Conservation (phyloP, 129 eudicot species). For the Sambucus nigra region DNA sequence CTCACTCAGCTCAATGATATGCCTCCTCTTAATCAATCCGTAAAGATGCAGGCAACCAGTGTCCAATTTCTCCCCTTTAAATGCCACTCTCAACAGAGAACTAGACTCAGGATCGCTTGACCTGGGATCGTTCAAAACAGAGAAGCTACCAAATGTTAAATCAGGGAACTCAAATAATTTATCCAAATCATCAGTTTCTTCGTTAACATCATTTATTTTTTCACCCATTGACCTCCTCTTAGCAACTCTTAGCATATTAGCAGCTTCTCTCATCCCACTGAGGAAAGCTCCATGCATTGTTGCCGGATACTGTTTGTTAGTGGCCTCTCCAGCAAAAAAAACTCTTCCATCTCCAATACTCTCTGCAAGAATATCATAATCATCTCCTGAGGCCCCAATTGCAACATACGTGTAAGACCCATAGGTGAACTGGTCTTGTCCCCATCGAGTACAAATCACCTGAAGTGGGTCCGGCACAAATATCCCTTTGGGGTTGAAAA, state of each 20-base stretch:
- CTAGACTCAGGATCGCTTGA: constrained; percentile 31
- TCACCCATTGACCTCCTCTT: constrained; percentile 32
- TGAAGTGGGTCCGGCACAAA: constrained; percentile 91
- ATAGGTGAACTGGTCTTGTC: constrained; percentile 74
- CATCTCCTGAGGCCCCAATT: constrained; percentile 90
- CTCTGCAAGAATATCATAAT: constrained; percentile 89
- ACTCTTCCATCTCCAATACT: constrained; percentile 70
- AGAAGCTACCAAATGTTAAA: constrained; percentile 33
- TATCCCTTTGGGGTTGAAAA: constrained; percentile 86
- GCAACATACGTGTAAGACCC: constrained; percentile 96
- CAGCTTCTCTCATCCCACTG: constrained; percentile 99
- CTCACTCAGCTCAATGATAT: constrained; percentile 32
- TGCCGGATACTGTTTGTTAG: constrained; percentile 92
- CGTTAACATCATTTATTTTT: constrained; percentile 15
- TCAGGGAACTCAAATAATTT: constrained; percentile 28
- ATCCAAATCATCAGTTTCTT: constrained; percentile 19
- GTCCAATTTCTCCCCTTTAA: constrained; percentile 21
- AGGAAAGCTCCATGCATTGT: constrained; percentile 99
- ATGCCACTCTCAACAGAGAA: constrained; percentile 30
- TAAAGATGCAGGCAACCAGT: constrained; percentile 28
- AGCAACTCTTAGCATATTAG: constrained; percentile 65
- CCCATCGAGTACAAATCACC: constrained; percentile 96
- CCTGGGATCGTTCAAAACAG: constrained; percentile 36
- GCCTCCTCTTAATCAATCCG: constrained; percentile 27
- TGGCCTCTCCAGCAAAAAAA: constrained; percentile 97